These are phyloP conservation scores for Eucalyptus urophylla DNA, from an alignment of 345 rosid genomes.

Conservation along the genomic window DNA sequence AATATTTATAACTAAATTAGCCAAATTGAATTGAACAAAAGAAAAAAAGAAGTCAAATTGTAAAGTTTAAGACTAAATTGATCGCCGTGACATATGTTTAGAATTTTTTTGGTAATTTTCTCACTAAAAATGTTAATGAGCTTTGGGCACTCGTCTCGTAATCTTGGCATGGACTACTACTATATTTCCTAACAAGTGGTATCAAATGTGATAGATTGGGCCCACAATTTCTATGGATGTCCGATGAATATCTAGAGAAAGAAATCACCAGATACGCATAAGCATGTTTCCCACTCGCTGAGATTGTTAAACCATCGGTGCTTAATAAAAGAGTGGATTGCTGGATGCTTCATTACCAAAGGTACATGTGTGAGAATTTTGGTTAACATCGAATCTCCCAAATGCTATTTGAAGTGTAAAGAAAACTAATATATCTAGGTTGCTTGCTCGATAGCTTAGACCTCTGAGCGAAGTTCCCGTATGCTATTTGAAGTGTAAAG, in stretches of 20 bases:
- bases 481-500: neutral
- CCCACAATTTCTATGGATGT: neutral
- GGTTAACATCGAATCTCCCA: neutral
- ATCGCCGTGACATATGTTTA: fast-evolving
- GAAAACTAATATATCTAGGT: neutral
- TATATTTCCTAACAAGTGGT: neutral
- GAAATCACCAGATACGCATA: neutral
- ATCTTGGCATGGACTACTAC: neutral
- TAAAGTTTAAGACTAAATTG: neutral
- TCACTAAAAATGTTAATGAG: neutral
- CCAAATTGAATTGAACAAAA: neutral
- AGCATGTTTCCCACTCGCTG: neutral
- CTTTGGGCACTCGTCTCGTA: neutral
- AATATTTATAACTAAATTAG: neutral
- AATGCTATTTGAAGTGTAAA: neutral
- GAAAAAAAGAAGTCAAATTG: neutral
- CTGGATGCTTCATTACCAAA: neutral
- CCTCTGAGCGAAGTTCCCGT: neutral
- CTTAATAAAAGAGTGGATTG: neutral
- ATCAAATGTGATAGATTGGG: neutral
- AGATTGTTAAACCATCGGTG: neutral
- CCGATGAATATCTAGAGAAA: neutral
- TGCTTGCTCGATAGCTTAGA: neutral
- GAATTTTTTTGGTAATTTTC: too few species aligned
- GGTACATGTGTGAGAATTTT: neutral